Conservation (phyloP, 2,329 filamentous ascomycete species). For the Cladosporium halotolerans region DNA sequence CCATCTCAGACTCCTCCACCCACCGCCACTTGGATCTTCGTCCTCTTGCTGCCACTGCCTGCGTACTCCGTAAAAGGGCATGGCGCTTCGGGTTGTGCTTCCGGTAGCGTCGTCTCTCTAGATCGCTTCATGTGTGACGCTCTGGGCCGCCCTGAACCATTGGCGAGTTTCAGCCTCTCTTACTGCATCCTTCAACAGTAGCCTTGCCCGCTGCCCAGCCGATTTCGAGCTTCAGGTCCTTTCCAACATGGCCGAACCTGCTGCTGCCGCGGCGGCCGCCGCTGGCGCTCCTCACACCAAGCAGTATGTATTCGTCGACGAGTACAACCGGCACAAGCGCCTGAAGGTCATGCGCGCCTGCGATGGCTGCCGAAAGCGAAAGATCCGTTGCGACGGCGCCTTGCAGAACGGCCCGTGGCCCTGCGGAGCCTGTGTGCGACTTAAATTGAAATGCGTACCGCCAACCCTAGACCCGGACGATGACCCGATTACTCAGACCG, state of each 20-base stretch:
- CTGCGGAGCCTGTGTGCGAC: constrained; percentile 82
- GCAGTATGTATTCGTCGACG: constrained; percentile 98
- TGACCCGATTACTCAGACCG: constrained; percentile 28
- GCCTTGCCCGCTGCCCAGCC: neutral
- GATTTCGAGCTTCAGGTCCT: neutral
- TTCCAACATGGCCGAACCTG: constrained; percentile 8
- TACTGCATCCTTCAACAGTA: neutral
- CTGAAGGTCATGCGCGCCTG: constrained; percentile 98
- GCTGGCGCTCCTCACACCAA: constrained; percentile 69
- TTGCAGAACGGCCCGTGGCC: constrained; percentile 92
- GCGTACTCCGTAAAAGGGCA: constrained; percentile 4
- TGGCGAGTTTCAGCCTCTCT: constrained; percentile 7
- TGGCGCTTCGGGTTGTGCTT: constrained; percentile 7
- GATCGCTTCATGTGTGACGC: constrained; percentile 11
- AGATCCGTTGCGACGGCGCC: constrained; percentile 96
- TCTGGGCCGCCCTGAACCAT: constrained; percentile 5
- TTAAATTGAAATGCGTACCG: constrained; percentile 89
- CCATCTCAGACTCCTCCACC: neutral
- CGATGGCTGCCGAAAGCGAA: constrained; percentile 87
- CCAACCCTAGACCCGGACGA: constrained; percentile 75
- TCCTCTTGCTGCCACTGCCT: too few species aligned
- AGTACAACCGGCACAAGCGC: constrained; percentile 95
- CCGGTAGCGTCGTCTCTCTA: constrained; percentile 4
- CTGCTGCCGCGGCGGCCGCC: constrained; percentile 33
- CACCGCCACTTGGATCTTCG: neutral